Base-by-base conservation (phyloP, 306 rosid species). In the Alnus rubra region DNA sequence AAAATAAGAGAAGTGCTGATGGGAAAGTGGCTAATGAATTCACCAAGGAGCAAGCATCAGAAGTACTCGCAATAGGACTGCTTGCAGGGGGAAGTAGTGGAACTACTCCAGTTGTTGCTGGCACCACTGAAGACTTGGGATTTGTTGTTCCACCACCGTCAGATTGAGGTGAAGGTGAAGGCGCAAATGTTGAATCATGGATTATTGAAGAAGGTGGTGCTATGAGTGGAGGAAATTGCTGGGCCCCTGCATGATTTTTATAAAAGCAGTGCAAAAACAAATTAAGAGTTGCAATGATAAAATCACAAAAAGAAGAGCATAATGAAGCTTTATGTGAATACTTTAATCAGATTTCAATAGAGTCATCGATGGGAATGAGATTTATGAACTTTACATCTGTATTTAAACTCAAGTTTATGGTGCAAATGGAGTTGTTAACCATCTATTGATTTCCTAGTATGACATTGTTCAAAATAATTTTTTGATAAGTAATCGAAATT, bases 151-250 rank as follows among this genome's bases (percentile, higher is more conserved):
- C 87, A 0, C 74, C 12, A 69, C 89, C 89, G 5, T 86, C 89
- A 0, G 84, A 89, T 84, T 74, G 80, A 54, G 98, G 97, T 23
- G 97, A 55, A 19, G 98, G 97, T 13, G 97, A 75, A 0, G 98
- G 98, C 15, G 91, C 92, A 84, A 81, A 90, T 2, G 77, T 47
- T 0, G 92, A 42, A 49, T 91, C 94, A 60, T 59, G 82, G 33
- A 62, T 53, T 64, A 90, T 92, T 4, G 96, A 44, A 15, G 96
- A 79, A 35, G 98, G 99, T 10, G 99, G 99, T 30, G 89, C 99
- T 54, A 84, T 59, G 9, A 93, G 92, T 2, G 94, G 91, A 19
- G 98, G 99, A 69, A 93, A 90, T 88, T 84, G 83, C 71, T 84
- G 98, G 0, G 85, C 75, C 67, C 93, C 99, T 95, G 99, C 74